phyloP scores from a whole-genome alignment of 108 stramenopile genomes.

The Conticribra weissflogii region DNA sequence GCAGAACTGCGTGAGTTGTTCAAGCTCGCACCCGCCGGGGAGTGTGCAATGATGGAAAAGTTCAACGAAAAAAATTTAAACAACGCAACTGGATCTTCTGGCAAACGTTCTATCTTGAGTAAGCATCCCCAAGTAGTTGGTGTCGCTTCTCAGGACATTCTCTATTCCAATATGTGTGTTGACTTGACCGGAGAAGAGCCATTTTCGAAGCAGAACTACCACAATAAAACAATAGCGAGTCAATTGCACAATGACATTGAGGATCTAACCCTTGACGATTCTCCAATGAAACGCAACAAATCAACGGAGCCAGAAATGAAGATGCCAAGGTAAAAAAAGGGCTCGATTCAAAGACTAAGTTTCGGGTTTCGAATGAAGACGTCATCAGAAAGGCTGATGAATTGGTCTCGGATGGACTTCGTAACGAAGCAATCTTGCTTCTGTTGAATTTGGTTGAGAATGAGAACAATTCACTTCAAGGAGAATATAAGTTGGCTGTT shows the following conservation, averaged over 20 bases:
- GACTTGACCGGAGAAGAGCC: slow-evolving; percentile 2
- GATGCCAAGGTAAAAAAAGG: slow-evolving; percentile 14
- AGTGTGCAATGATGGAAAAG: slow-evolving; percentile 67
- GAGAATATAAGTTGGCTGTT: slow-evolving; percentile 31
- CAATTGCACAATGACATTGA: slow-evolving; percentile 6
- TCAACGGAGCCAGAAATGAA: background rate
- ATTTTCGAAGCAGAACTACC: slow-evolving; percentile 13
- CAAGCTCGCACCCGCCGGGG: slow-evolving; percentile 60
- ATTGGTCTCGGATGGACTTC: slow-evolving; percentile 20
- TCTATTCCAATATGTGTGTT: slow-evolving; percentile 45
- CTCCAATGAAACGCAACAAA: slow-evolving; percentile 5
- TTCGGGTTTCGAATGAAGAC: background rate
- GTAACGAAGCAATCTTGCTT: slow-evolving; percentile 36
- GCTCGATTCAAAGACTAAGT: background rate
- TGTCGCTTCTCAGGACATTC: slow-evolving; percentile 74
- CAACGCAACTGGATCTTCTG: slow-evolving; percentile 29
- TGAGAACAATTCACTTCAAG: slow-evolving; percentile 14
- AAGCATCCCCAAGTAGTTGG: slow-evolving; percentile 66
- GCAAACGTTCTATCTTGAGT: slow-evolving; percentile 50
- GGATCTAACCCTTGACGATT: slow-evolving; percentile 23
- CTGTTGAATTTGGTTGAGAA: slow-evolving; percentile 35
- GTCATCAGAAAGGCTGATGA: slow-evolving; percentile 25
- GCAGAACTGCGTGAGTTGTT: slow-evolving; percentile 73
- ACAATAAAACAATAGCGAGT: background rate
- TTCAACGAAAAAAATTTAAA: slow-evolving; percentile 35